Percentiles rank a stretch among this genome's conserved stretches.
Evolutionary conservation across 139 green algal species (phyloP).

Genomic region (Chara braunii): DNA sequence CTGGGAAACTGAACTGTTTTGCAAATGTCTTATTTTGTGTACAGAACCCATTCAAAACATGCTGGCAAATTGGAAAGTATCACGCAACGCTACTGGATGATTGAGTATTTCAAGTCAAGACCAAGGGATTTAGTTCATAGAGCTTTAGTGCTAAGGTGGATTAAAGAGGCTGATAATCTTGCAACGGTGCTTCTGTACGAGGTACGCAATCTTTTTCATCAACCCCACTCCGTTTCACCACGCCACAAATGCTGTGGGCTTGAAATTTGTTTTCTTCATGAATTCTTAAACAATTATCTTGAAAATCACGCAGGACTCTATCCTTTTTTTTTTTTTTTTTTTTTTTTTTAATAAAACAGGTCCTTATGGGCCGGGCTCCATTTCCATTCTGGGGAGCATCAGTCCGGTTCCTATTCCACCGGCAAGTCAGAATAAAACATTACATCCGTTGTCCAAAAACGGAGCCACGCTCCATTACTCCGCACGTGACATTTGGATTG

Average conservation of each 20-base stretch:
- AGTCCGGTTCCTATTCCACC: too few species aligned
- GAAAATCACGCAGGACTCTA: neutral
- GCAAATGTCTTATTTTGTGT: too few species aligned
- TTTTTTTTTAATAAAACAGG: too few species aligned
- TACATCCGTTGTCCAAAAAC: too few species aligned
- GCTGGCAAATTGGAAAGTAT: neutral
- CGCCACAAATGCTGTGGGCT: neutral
- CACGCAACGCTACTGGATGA: conserved; percentile 12
- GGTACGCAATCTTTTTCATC: conserved; percentile 9
- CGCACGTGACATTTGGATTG: too few species aligned
- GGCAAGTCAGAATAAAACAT: too few species aligned
- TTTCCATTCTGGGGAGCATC: too few species aligned
- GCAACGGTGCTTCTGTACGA: conserved; percentile 9
- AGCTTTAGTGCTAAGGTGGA: conserved; percentile 17
- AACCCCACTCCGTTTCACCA: neutral
- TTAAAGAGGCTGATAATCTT: conserved; percentile 3
- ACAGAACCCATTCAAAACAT: conserved; percentile 11
- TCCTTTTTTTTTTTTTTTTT: conserved; percentile 2
- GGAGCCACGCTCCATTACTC: too few species aligned
- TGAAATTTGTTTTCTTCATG: neutral
- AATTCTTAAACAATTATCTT: neutral
- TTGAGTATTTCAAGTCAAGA: conserved; percentile 11
- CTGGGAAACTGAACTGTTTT: too few species aligned
- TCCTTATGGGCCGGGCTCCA: too few species aligned
- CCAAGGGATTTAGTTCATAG: neutral